Conservation (phyloP, 139 green algal species). For the Tetraselmis chui region DNA sequence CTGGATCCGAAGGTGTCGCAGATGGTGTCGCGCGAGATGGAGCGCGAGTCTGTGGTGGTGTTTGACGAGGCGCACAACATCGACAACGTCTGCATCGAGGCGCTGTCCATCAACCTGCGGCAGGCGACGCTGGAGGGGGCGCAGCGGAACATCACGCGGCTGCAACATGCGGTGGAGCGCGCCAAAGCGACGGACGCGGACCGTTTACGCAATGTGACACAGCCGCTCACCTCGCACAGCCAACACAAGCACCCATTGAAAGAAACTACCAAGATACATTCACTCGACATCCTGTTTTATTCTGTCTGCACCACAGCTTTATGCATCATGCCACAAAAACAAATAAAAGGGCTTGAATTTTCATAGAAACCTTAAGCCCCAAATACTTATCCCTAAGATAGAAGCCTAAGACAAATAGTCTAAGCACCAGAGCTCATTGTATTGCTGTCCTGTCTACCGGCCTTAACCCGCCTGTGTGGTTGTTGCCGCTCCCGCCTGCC, state of each 20-base stretch:
- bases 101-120: constrained; percentile 66
- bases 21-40: constrained; percentile 95
- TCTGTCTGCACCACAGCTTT: background rate
- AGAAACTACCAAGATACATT: too few species aligned
- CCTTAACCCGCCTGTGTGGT: background rate
- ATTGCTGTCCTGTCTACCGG: background rate
- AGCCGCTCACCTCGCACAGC: too few species aligned
- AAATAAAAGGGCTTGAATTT: constrained; percentile 5
- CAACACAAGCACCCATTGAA: too few species aligned
- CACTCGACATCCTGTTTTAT: background rate
- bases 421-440: too few species aligned
- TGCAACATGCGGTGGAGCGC: constrained; percentile 51
- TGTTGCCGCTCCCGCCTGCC: background rate
- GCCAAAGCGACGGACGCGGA: constrained; percentile 34
- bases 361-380: too few species aligned
- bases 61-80: constrained; percentile 99
- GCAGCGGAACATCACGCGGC: constrained; percentile 63
- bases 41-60: constrained; percentile 94
- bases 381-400: too few species aligned
- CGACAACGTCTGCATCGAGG: constrained; percentile 99
- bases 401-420: too few species aligned
- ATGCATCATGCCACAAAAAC: background rate
- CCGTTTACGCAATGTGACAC: constrained; percentile 8
- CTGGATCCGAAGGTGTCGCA: constrained; percentile 86
- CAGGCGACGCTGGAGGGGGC: constrained; percentile 84